Evolutionary conservation across 2,329 filamentous ascomycete species (phyloP), one percentile per base, ranked within the genome.

Genomic region (Hirsutella thompsonii): DNA sequence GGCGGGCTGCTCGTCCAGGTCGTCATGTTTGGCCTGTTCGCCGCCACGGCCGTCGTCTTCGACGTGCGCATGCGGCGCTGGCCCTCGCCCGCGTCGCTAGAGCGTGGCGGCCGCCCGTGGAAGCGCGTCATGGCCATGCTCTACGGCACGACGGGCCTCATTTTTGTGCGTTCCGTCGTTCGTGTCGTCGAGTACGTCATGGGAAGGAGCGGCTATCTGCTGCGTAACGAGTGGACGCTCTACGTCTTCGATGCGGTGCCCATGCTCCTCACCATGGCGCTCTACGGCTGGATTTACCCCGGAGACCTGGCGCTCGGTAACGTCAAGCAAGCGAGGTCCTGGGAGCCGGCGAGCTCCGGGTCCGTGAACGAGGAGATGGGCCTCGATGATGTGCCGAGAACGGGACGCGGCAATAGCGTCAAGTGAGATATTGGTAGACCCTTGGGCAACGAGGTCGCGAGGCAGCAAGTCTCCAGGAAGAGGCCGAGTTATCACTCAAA

Each of bases 1-100:
- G 67, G 49, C 1, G 76, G 77, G 2, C 57, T 81, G 2, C 52
- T 71, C 26, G 53, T 79, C 14, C 77, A 81, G 50, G 62, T 81
- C 20, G 32, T 73, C 34, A 66, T 73, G 42, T 79, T 81, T 45
- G 64, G 62, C 19, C 55, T 78, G 29, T 81, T 81, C 49, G 55
- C 72, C 29, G 42, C 66, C 4, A 64, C 66, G 1, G 63, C 70
- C 0, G 47, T 63, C 2, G 44, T 70, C 1, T 76, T 77, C 55
- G 67, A 79, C 46, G 39, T 47, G n/a, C 52, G 59, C 18, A 51
- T 59, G 44, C 38, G 44, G 26, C 40, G 44, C 29, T 42, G 41
- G 46, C 48, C 48, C 21, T 46, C 44, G 6, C 40, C 42, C 18
- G 49, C 44, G 20, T 48, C 47, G 2, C 28, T 44, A 8, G 38